Evolutionary conservation across 331 rosid genomes (phyloP), one percentile per base, ranked within the genome.

Genomic region (Telfairia occidentalis): DNA sequence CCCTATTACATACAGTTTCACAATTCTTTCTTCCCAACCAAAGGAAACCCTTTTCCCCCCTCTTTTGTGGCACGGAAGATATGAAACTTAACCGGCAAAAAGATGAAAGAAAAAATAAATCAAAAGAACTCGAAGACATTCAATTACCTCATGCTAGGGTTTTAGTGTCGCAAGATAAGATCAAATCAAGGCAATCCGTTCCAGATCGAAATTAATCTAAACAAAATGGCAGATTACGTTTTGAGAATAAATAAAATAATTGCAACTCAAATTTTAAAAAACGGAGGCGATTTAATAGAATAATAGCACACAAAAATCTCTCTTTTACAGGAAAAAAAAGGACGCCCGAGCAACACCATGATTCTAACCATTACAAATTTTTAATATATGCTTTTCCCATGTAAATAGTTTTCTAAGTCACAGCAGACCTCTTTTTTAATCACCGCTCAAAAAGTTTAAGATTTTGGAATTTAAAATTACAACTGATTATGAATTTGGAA

Each of bases 141-240:
- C 35, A 24, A 40, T 40, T 37, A 66, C 73, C 74, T 69, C 9
- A 26, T 8, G 40, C 26, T 69, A 69, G 74, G 74, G 74, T 67
- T 69, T 69, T 69, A 43, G 74, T 15, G 5, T 35, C n/a, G 55
- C 24, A 13, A 69, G 38, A 69, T 24, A 8, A 45, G 40, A 26
- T 69, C 38, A 26, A 15, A 69, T 67, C 38, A 67, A 42, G 11
- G n/a, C 19, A 38, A 12, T n/a, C n/a, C n/a, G n/a, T n/a, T n/a
- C 2, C 7, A 10, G 10, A 6, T 38, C 18, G 30, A 37, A n/a
- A 34, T 7, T 18, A 61, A 28, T 26, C 38, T 19, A 28, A 57
- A 58, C 15, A 4, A 58, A 9, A 12, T 11, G 37, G 7, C 8
- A 1, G 28, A 58, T 28, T 29, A 12, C n/a, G 40, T 10, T 58